Base-by-base conservation (phyloP, 192 early-diverging fungal genomes). In the Geranomyces variabilis region DNA sequence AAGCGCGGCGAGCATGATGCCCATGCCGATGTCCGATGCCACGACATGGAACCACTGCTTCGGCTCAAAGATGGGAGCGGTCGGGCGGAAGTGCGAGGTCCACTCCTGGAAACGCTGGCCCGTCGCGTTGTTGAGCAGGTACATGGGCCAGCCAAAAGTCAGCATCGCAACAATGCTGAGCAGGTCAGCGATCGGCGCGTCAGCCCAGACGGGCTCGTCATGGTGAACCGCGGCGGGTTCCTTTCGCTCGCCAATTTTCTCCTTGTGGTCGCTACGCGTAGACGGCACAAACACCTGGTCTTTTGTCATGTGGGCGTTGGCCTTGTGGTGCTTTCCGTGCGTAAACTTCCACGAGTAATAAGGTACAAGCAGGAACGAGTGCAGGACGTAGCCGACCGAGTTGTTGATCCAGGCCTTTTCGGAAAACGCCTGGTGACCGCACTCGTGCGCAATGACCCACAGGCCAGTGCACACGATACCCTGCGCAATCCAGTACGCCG, bases 211-310 rank as follows among this genome's bases (percentile, higher is more conserved):
- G 66, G 77, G 41, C 22, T 80, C 77, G 30, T 77, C 80, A 43
- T 73, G 51, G 59, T 89, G 76, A 21, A 68, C 69, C 12, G 82
- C 56, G 58, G 79, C 67, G 75, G 79, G 77, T 46, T 77, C 75
- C 21, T 81, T 73, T 21, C 48, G 26, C 44, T 24, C 21, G 63
- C 74, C 22, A 62, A 70, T 19, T 56, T 44, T 41, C 82, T 75
- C 69, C 79, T 79, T 24, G 77, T 69, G 19, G 17, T 70, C 49
- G 66, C 58, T 34, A 13, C 66, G 41, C 12, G 36, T 67, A 82
- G 81, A 80, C 21, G 95, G 95, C 10, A 97, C 91, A 84, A 96
- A 98, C 48, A 98, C 96, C 82, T 96, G 92, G 77, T 98, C 96
- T 78, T 91, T 92, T 47, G 81, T 83, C 90, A 98, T 88, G 82